Base-by-base conservation (phyloP, 1,284 basidiomycete genomes). In the Trichosporon asahii region DNA sequence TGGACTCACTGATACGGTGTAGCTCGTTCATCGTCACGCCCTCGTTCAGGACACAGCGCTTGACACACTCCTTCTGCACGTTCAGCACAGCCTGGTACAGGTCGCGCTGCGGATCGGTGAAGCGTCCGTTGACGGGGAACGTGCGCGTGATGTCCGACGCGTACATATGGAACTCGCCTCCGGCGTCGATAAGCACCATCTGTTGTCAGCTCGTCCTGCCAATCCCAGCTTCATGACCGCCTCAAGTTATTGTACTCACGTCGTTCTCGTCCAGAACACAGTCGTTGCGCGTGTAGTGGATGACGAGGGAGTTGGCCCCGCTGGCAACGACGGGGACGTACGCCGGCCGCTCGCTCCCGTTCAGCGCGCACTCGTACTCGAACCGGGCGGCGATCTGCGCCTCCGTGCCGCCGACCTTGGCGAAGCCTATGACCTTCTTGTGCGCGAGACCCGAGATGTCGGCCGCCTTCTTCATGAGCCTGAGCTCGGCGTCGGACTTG, bases 131-230 rank as follows among this genome's bases (percentile, higher is more conserved):
- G 15, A 88, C 90, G 1, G 97, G 96, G 80, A 90, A 98, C 15
- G 95, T 95, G 53, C 96, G 91, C 7, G 95, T 98, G 76, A 99
- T 98, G 82, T 99, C 96, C 55, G 93, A 95, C 1, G 94, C 94
- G 79, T 99, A 99, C 65, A 79, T 93, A 89, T 92, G 90, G 82
- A 89, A 90, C 86, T 95, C 94, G 77, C 92, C 94, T 40, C 91
- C 94, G 1, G 94, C 95, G 75, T 98, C 95, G 69, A 97, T 88
- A 8, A 97, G 86, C 6, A 97, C 86, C 73, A 95, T 85, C 82
- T 83, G 70, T 12, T 7, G 55, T 74, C 66, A 76, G 69, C 60
- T 18, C 8, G 25, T 25, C 6, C 4, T 31, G 35, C 9, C 14
- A 14, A 23, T 27, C 15, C 27, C 21, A 18, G 11, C 37, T 40